A percentile compares a stretch with the other conserved stretches of the same genome.
Conservation (phyloP, 345 rosid genomes). For the Populus simonii region DNA sequence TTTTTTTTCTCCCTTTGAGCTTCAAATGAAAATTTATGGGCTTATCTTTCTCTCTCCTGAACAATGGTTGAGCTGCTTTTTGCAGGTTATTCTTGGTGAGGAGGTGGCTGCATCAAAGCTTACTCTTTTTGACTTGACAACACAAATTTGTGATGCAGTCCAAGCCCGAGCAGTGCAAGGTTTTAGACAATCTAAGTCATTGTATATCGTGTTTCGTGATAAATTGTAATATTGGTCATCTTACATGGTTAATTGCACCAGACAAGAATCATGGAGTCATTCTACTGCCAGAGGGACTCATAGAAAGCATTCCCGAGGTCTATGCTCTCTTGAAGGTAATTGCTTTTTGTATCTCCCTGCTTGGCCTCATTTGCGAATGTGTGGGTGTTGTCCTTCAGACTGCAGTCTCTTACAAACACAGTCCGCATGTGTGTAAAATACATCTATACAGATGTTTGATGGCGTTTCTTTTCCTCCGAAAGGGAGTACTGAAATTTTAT, state of each 20-base stretch:
- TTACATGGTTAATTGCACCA: slow-evolving; percentile 32
- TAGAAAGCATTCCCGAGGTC: slow-evolving; percentile 96
- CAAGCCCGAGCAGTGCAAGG: slow-evolving; percentile 92
- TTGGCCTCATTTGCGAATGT: not conserved
- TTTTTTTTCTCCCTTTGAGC: not conserved
- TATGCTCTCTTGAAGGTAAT: slow-evolving; percentile 85
- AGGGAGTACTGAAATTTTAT: slow-evolving; percentile 16
- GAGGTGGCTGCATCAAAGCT: slow-evolving; percentile 99
- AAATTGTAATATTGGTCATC: slow-evolving; percentile 17
- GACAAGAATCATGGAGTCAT: slow-evolving; percentile 95
- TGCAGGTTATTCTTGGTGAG: slow-evolving; percentile 90
- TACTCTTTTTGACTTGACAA: slow-evolving; percentile 87
- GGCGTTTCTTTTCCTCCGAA: not conserved
- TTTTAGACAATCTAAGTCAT: slow-evolving; percentile 23
- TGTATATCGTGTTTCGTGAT: slow-evolving; percentile 11
- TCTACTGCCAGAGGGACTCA: slow-evolving; percentile 94
- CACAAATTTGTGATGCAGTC: slow-evolving; percentile 92
- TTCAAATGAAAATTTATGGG: not conserved
- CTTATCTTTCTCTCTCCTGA: not conserved
- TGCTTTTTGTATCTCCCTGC: not conserved
- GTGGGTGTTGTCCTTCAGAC: not conserved
- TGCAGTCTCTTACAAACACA: not conserved
- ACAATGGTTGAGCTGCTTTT: slow-evolving; percentile 12
- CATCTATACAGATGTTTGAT: not conserved
- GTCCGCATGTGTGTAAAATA: not conserved